Conservation (phyloP, 208 protist genomes). For the Trypanosoma cruzi region DNA sequence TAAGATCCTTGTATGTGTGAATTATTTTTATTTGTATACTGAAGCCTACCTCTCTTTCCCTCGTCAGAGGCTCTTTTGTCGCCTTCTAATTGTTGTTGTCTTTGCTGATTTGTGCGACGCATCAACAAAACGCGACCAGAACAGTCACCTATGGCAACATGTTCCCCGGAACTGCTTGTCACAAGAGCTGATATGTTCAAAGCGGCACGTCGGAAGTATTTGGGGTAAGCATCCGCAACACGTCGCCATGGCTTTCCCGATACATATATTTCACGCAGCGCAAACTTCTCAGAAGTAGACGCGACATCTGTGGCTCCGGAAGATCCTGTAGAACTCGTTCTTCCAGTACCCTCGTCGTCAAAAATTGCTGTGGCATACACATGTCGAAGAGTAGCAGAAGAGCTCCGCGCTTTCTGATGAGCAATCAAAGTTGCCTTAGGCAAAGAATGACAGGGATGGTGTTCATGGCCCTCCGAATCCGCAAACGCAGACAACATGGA, state of each 20-base stretch:
- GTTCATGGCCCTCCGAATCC: background rate
- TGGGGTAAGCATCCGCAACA: constrained; percentile 3
- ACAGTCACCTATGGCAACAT: constrained; percentile 81
- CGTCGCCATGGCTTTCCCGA: constrained; percentile 18
- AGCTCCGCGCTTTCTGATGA: constrained; percentile 57
- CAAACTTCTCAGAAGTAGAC: constrained; percentile 2
- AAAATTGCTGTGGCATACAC: constrained; percentile 11
- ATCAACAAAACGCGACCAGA: constrained; percentile 75
- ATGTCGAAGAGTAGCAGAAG: constrained; percentile 16
- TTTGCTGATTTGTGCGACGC: constrained; percentile 34
- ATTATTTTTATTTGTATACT: background rate
- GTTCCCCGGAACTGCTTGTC: constrained; percentile 44
- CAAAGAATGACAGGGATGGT: constrained; percentile 20
- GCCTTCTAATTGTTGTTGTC: constrained; percentile 26
- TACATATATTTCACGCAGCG: constrained; percentile 21
- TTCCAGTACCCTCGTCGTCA: background rate
- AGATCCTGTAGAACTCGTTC: background rate
- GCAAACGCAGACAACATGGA: background rate
- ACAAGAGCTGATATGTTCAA: constrained; percentile 74
- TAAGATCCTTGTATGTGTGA: constrained; percentile 38
- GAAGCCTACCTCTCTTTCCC: background rate
- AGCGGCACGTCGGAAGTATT: constrained; percentile 48
- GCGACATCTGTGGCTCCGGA: constrained; percentile 4
- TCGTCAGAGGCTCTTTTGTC: constrained; percentile 25
- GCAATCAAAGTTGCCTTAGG: constrained; percentile 59